Evolutionary conservation across 805 yeast genomes (phyloP).

Genomic region (Ogataea parapolymorpha): DNA sequence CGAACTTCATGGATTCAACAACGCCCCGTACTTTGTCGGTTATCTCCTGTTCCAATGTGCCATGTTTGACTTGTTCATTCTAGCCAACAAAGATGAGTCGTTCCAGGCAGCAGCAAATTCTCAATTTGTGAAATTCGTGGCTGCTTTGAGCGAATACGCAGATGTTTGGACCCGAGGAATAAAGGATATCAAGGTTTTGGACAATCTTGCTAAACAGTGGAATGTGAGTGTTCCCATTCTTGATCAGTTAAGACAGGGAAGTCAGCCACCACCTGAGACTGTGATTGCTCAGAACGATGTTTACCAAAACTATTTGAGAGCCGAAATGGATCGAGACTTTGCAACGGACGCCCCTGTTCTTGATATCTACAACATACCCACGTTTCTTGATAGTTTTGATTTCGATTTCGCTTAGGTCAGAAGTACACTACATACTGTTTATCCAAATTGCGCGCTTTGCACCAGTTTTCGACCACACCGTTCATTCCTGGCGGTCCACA

Average conservation of each 20-base stretch:
- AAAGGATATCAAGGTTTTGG: slow-evolving; percentile 29
- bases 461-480: slow-evolving; percentile 16
- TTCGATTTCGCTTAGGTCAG: slow-evolving; percentile 6
- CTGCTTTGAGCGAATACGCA: slow-evolving; percentile 26
- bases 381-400: slow-evolving; percentile 6
- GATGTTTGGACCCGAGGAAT: slow-evolving; percentile 30
- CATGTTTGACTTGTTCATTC: slow-evolving; percentile 31
- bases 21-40: slow-evolving; percentile 32
- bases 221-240: slow-evolving; percentile 9
- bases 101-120: slow-evolving; percentile 18
- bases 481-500: slow-evolving; percentile 50
- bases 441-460: slow-evolving; percentile 10
- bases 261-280: neutral
- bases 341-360: neutral
- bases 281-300: neutral
- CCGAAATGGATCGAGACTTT: slow-evolving; percentile 2
- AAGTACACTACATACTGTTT: slow-evolving; percentile 22
- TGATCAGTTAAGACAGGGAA: slow-evolving; percentile 1
- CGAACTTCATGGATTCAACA: slow-evolving; percentile 16
- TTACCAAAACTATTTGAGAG: slow-evolving; percentile 2
- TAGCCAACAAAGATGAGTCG: slow-evolving; percentile 25
- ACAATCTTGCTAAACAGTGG: slow-evolving; percentile 29
- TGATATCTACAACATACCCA: slow-evolving; percentile 5
- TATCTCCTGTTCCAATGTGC: slow-evolving; percentile 33
- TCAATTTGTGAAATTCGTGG: slow-evolving; percentile 22